Percentiles rank a stretch among this genome's conserved stretches.
phyloP scores from a whole-genome alignment of 177 flowering plant genomes.

The Vitis hybrid region DNA sequence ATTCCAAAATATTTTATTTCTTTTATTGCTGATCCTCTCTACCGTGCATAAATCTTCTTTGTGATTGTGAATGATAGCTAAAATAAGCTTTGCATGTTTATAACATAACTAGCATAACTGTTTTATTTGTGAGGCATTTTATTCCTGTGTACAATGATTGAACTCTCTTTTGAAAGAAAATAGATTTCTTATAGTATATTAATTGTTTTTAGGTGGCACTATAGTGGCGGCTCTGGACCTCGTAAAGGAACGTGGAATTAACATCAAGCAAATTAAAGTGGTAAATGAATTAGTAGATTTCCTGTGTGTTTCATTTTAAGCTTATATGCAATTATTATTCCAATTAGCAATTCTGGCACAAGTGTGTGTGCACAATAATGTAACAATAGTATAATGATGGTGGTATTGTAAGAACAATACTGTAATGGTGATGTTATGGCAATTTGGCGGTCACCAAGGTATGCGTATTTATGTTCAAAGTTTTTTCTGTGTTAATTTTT shows the following conservation, averaged over 20 bases:
- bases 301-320: background rate
- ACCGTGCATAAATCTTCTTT: too few relatives aligned
- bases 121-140: background rate
- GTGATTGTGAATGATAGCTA: too few relatives aligned
- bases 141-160: background rate
- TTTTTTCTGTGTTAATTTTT: too few relatives aligned
- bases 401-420: too few relatives aligned
- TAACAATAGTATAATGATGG: too few relatives aligned
- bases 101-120: background rate
- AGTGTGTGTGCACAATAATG: too few relatives aligned
- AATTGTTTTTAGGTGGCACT: conserved; percentile 70
- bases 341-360: background rate
- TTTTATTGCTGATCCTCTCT: too few relatives aligned
- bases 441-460: too few relatives aligned
- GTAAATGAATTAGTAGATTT: conserved; percentile 28
- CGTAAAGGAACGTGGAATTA: conserved; percentile 71
- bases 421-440: too few relatives aligned
- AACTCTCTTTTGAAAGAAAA: background rate
- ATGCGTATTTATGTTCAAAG: too few relatives aligned
- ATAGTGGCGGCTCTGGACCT: conserved; percentile 73
- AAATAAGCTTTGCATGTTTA: background rate
- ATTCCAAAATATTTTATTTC: too few relatives aligned
- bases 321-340: background rate
- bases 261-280: conserved; percentile 87
- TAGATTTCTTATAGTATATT: background rate